Percentiles rank a stretch among this genome's conserved stretches.
Conservation (phyloP, 1,139 yeast species). For the Schizosaccharomyces versatilis region DNA sequence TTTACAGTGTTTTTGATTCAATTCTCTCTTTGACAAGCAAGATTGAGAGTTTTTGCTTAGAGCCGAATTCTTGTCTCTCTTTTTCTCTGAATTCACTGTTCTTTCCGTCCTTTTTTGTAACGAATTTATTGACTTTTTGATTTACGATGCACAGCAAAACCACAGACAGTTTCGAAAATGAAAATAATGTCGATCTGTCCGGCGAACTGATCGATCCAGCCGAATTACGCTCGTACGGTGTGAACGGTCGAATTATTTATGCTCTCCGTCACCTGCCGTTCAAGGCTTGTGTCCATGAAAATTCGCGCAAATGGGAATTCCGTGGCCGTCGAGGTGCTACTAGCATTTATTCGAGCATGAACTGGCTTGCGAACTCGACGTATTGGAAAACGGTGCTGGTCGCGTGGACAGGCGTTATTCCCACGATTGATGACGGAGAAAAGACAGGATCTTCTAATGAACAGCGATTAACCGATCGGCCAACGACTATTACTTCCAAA, state of each 20-base stretch:
- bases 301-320: conserved; percentile 19
- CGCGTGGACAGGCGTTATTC: conserved; percentile 89
- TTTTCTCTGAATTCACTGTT: background rate
- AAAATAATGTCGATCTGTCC: background rate
- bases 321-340: conserved; percentile 61
- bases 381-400: conserved; percentile 74
- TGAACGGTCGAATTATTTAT: background rate
- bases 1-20: background rate
- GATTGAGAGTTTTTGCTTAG: background rate
- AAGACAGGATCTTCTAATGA: background rate
- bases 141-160: background rate
- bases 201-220: background rate
- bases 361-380: conserved; percentile 37
- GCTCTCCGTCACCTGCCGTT: background rate
- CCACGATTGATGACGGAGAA: background rate
- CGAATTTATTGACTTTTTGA: background rate
- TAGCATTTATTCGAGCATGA: conserved; percentile 58
- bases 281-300: background rate
- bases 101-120: background rate
- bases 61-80: background rate
- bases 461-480: background rate
- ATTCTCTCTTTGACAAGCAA: background rate
- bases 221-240: background rate
- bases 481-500: conserved; percentile 3
- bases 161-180: background rate